phyloP scores from a whole-genome alignment of 148 eudicot genomes.

The Drosera capensis region DNA sequence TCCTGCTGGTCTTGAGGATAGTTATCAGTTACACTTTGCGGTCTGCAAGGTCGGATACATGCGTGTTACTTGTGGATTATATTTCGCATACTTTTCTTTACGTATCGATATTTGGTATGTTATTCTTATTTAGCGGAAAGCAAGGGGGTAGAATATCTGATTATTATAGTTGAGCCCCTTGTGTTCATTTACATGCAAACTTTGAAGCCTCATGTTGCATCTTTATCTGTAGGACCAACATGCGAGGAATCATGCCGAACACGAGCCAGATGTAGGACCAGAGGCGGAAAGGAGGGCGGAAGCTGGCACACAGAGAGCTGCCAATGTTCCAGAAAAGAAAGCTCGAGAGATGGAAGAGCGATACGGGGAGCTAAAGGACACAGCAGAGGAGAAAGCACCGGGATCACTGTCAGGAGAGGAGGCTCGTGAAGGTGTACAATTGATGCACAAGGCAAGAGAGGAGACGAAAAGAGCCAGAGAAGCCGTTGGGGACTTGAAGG shows the following conservation, averaged over 20 bases:
- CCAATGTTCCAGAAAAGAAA: conserved; percentile 5
- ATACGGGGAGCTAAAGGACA: background rate
- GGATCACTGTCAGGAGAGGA: conserved; percentile 7
- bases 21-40: too few relatives aligned
- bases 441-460: conserved; percentile 10
- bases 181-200: too few relatives aligned
- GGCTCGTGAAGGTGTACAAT: conserved; percentile 7
- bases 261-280: too few relatives aligned
- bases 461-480: conserved; percentile 14
- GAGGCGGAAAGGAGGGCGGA: background rate
- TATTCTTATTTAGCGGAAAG: too few relatives aligned
- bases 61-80: too few relatives aligned
- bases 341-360: conserved; percentile 19
- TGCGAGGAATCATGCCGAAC: too few relatives aligned
- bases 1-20: too few relatives aligned
- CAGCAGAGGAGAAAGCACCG: conserved; percentile 10
- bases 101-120: too few relatives aligned
- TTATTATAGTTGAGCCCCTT: too few relatives aligned
- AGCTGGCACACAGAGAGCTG: background rate
- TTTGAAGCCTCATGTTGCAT: background rate
- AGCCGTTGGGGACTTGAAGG: conserved; percentile 2
- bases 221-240: conserved; percentile 10
- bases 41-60: too few relatives aligned
- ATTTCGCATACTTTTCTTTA: too few relatives aligned
- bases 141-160: too few relatives aligned